Conservation (phyloP, 176 grass and related monocot genomes). For the Hordeum vulgare region DNA sequence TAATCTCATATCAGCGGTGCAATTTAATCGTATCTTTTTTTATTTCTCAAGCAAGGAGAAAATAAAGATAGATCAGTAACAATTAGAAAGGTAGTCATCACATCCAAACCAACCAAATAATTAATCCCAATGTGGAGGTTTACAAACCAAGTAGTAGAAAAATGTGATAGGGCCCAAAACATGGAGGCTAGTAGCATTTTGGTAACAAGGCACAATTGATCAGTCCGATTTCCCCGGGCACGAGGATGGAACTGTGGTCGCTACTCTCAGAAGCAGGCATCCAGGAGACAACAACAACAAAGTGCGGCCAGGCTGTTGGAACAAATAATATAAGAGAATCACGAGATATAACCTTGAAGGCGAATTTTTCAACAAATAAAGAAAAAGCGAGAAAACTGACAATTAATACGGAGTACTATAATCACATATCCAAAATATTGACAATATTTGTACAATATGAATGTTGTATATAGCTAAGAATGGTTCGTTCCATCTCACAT, state of each 20-base stretch:
- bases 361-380: background rate
- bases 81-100: background rate
- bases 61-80: background rate
- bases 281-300: slow-evolving; percentile 54
- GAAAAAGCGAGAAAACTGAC: no score
- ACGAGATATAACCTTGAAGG: background rate
- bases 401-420: background rate
- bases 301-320: slow-evolving; percentile 49
- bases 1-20: no score
- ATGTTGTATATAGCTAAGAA: no score
- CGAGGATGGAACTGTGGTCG: background rate
- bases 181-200: background rate
- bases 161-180: background rate
- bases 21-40: no score
- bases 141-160: background rate
- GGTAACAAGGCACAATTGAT: no score
- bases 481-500: background rate
- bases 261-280: slow-evolving; percentile 42
- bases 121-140: background rate
- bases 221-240: no score
- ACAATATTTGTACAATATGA: background rate
- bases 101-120: slow-evolving; percentile 5
- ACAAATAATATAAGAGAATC: background rate
- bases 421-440: background rate
- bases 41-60: no score